phyloP scores from a whole-genome alignment of 2,329 filamentous ascomycete genomes.

The Aspergillus melleus region DNA sequence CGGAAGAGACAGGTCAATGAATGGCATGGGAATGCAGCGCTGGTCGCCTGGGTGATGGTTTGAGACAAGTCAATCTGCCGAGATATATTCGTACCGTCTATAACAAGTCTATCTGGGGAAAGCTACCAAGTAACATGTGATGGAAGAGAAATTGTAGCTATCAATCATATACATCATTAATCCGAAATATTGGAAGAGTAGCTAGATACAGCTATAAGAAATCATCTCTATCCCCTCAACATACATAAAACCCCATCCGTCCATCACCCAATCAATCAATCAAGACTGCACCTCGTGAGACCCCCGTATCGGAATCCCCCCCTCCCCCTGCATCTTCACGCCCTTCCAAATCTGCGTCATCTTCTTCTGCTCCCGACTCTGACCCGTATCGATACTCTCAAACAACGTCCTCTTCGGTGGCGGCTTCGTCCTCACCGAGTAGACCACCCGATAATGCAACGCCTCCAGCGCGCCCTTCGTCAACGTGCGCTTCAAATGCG shows the following conservation, averaged over 20 bases:
- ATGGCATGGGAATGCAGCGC: background rate
- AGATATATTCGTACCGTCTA: too few relatives aligned
- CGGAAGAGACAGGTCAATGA: background rate
- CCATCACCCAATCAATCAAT: background rate
- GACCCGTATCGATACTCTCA: slow-evolving; percentile 18
- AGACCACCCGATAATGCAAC: slow-evolving; percentile 70
- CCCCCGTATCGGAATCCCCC: background rate
- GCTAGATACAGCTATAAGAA: too few relatives aligned
- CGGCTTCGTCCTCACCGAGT: slow-evolving; percentile 67
- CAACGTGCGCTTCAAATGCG: slow-evolving; percentile 70
- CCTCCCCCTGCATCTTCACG: background rate
- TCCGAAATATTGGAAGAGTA: too few relatives aligned
- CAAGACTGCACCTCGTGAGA: background rate
- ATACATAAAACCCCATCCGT: too few relatives aligned
- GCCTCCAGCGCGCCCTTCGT: slow-evolving; percentile 75
- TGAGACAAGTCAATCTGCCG: background rate
- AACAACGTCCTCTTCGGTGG: slow-evolving; percentile 52
- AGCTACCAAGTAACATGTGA: too few relatives aligned
- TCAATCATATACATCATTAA: background rate
- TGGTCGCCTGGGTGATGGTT: background rate
- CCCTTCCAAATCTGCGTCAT: background rate
- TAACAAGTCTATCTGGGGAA: too few relatives aligned
- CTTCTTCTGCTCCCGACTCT: slow-evolving; percentile 11
- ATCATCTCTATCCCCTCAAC: too few relatives aligned
- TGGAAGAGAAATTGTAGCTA: background rate